These are phyloP conservation scores for Fraxinus baroniana DNA, from an alignment of 305 asterid genomes.

Conservation along the genomic window DNA sequence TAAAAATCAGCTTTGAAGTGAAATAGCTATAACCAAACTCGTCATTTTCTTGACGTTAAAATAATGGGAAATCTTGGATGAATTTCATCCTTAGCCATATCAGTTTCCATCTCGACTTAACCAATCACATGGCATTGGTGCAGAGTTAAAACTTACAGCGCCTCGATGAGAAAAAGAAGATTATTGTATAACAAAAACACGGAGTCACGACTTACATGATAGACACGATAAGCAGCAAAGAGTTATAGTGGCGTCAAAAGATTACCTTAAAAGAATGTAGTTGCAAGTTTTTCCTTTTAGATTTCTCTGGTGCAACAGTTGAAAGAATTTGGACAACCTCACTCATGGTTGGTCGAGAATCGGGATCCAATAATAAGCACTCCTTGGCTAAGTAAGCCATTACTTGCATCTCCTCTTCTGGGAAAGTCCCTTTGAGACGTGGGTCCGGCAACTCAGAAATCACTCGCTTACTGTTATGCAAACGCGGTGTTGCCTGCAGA, in stretches of 20 bases:
- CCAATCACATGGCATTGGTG: background rate
- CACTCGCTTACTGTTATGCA: conserved; percentile 76
- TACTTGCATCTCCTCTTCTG: conserved; percentile 90
- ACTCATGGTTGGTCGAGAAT: conserved; percentile 87
- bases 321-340: conserved; percentile 94
- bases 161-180: background rate
- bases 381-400: conserved; percentile 96
- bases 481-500: conserved; percentile 72
- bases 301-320: conserved; percentile 75
- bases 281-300: conserved; percentile 58
- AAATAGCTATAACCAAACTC: background rate
- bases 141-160: background rate
- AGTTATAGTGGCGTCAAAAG: background rate
- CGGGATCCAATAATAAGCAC: conserved; percentile 89
- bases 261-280: conserved; percentile 60
- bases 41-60: background rate
- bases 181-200: background rate
- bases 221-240: background rate
- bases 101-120: background rate
- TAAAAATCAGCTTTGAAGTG: background rate
- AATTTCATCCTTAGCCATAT: background rate
- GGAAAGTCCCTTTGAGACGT: conserved; percentile 52
- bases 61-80: background rate
- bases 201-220: background rate
- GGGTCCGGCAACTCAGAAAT: conserved; percentile 81